Evolutionary conservation across 2,329 filamentous ascomycete genomes (phyloP).

Genomic region (Fusarium transvaalense): DNA sequence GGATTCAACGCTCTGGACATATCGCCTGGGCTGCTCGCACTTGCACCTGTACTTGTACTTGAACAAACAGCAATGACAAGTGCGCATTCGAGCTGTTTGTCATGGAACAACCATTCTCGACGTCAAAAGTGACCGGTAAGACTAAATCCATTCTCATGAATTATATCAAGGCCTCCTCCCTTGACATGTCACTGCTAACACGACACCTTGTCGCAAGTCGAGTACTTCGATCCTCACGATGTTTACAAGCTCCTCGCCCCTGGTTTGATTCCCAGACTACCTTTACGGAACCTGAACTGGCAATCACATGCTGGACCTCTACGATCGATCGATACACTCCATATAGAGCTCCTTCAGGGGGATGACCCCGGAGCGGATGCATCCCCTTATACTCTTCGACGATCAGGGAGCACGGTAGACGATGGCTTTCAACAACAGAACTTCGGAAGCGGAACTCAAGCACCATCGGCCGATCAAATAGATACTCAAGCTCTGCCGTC

Average conservation of each 20-base stretch:
- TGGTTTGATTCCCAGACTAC: constrained; percentile 81
- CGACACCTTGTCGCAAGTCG: constrained; percentile 68
- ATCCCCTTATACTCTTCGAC: constrained; percentile 49
- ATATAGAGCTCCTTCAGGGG: constrained; percentile 85
- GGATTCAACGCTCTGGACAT: constrained; percentile 31
- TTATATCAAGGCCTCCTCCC: neutral
- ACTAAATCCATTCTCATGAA: neutral
- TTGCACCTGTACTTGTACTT: constrained; percentile 34
- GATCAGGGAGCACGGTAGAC: constrained; percentile 57
- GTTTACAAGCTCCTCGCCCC: constrained; percentile 86
- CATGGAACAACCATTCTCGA: constrained; percentile 77
- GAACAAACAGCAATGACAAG: constrained; percentile 49
- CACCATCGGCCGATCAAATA: constrained; percentile 55
- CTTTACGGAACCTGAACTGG: constrained; percentile 94
- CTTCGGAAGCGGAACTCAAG: constrained; percentile 56
- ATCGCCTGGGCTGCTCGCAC: constrained; percentile 4
- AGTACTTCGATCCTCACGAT: constrained; percentile 94
- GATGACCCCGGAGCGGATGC: constrained; percentile 59
- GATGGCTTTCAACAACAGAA: constrained; percentile 73
- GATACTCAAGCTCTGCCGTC: constrained; percentile 54
- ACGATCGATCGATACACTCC: constrained; percentile 91
- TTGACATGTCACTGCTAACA: constrained; percentile 34
- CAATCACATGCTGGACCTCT: constrained; percentile 92
- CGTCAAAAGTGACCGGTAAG: constrained; percentile 82
- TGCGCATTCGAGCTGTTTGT: constrained; percentile 49